Evolutionary conservation across 192 early-diverging fungal species (phyloP).

Genomic region (Funneliformis geosporum): DNA sequence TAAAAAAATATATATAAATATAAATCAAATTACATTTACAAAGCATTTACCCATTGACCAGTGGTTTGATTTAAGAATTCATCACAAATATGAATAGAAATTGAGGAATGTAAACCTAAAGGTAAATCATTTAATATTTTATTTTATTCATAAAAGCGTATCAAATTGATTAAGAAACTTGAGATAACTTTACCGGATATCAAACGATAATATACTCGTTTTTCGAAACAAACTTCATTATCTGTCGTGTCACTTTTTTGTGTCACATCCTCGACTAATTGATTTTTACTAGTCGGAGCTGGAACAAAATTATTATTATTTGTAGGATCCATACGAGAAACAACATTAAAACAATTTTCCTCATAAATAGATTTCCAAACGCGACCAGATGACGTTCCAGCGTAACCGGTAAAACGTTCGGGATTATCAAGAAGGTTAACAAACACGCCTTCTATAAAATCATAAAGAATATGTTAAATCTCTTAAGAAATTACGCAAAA

Average conservation of each 20-base stretch:
- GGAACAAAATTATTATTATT: slow-evolving; percentile 39
- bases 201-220: slow-evolving; percentile 76
- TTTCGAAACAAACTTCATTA: slow-evolving; percentile 75
- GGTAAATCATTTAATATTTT: neutral
- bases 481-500: neutral
- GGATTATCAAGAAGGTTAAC: slow-evolving; percentile 91
- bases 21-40: neutral
- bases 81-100: slow-evolving; percentile 96
- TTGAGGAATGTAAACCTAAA: slow-evolving; percentile 88
- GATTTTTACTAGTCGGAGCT: slow-evolving; percentile 35
- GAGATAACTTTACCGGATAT: slow-evolving; percentile 52
- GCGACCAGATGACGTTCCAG: slow-evolving; percentile 80
- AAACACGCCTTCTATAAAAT: slow-evolving; percentile 68
- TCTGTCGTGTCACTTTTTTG: neutral
- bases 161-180: too few relatives aligned
- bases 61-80: slow-evolving; percentile 89
- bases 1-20: neutral
- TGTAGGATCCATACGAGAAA: slow-evolving; percentile 52
- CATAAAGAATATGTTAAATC: slow-evolving; percentile 4
- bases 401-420: slow-evolving; percentile 96
- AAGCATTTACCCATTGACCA: slow-evolving; percentile 74
- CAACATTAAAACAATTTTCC: slow-evolving; percentile 93
- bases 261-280: neutral
- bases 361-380: slow-evolving; percentile 98
- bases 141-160: neutral